Evolutionary conservation across 495 filamentous ascomycete genomes (phyloP).

Genomic region (Aspergillus biplanus): DNA sequence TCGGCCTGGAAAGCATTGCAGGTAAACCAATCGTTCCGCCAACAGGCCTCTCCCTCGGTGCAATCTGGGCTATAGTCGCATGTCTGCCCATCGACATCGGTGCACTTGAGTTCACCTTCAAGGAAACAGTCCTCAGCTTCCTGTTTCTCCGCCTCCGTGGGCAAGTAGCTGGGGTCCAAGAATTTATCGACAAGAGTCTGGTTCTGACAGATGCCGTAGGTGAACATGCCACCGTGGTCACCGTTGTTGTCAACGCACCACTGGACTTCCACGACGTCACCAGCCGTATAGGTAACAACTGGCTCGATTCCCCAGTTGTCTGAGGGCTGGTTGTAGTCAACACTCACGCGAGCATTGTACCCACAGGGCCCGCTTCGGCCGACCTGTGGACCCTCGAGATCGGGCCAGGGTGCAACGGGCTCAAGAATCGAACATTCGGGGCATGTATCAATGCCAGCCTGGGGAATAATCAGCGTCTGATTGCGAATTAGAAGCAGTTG

Average conservation of each 20-base stretch:
- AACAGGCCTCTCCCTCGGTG: slow-evolving; percentile 47
- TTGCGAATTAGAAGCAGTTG: not conserved
- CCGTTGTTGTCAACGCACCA: slow-evolving; percentile 64
- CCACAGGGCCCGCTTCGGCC: slow-evolving; percentile 59
- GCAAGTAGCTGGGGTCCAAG: slow-evolving; percentile 52
- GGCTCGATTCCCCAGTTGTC: slow-evolving; percentile 47
- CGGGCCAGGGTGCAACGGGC: slow-evolving; percentile 56
- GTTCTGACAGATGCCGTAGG: slow-evolving; percentile 59
- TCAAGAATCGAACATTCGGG: slow-evolving; percentile 62
- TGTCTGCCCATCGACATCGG: slow-evolving; percentile 53
- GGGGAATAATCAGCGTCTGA: not conserved
- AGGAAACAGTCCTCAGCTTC: slow-evolving; percentile 59
- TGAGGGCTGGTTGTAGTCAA: slow-evolving; percentile 58
- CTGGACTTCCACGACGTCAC: slow-evolving; percentile 52
- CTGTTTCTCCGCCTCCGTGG: slow-evolving; percentile 58
- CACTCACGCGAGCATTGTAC: slow-evolving; percentile 57
- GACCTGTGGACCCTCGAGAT: slow-evolving; percentile 48
- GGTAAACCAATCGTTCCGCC: slow-evolving; percentile 61
- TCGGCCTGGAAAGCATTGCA: slow-evolving; percentile 49
- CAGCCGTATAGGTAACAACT: slow-evolving; percentile 50
- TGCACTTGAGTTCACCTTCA: slow-evolving; percentile 51
- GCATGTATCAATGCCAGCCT: slow-evolving; percentile 54
- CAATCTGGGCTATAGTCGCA: slow-evolving; percentile 60
- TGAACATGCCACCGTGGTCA: slow-evolving; percentile 63
- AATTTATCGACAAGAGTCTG: slow-evolving; percentile 56